Evolutionary conservation across 2,329 filamentous ascomycete species (phyloP).

Genomic region (Pyricularia pennisetigena): DNA sequence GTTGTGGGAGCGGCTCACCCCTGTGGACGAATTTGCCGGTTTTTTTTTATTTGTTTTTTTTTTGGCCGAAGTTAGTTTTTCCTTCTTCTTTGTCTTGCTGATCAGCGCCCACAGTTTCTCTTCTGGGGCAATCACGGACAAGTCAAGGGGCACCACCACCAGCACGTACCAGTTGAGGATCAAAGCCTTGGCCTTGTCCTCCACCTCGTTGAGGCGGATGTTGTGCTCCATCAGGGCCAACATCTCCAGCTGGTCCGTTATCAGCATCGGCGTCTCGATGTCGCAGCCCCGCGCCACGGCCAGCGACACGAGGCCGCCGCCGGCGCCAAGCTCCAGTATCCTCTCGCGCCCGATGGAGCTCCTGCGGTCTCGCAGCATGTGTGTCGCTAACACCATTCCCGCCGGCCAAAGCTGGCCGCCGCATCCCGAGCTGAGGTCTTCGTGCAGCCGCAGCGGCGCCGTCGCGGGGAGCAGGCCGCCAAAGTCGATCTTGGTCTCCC

Average conservation of each 20-base stretch:
- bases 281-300: constrained; percentile 46
- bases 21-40: constrained; percentile 24
- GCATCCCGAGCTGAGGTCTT: constrained; percentile 81
- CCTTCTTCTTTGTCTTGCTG: background rate
- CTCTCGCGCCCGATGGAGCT: constrained; percentile 53
- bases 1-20: constrained; percentile 48
- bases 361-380: constrained; percentile 67
- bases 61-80: background rate
- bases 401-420: constrained; percentile 93
- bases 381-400: constrained; percentile 77
- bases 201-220: constrained; percentile 68
- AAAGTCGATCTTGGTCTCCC: constrained; percentile 49
- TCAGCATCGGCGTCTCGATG: constrained; percentile 49
- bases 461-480: constrained; percentile 54
- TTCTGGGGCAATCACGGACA: too few relatives aligned
- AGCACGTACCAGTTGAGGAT: constrained; percentile 70
- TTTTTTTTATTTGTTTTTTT: too few relatives aligned
- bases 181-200: constrained; percentile 50
- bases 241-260: constrained; percentile 88
- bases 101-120: background rate
- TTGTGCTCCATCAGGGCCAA: constrained; percentile 77
- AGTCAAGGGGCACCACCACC: background rate
- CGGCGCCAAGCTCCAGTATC: constrained; percentile 86
- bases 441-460: constrained; percentile 63
- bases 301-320: constrained; percentile 75